phyloP scores from a whole-genome alignment of 305 asterid genomes.

The Solanum aculeatissimum region DNA sequence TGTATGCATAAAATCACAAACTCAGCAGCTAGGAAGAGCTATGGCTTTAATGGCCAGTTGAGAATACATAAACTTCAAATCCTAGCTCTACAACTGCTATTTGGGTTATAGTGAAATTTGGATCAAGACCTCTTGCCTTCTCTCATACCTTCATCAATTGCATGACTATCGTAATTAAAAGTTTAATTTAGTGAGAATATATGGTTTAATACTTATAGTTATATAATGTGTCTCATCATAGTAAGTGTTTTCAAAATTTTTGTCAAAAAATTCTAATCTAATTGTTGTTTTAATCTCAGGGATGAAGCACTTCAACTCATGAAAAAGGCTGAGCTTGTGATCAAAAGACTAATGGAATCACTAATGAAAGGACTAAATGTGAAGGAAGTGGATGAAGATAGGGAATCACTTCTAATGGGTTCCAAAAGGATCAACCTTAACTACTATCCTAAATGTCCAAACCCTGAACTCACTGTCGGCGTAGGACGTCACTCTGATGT shows the following conservation, averaged over 20 bases:
- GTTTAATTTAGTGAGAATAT: not conserved
- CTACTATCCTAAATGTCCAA: slow-evolving; percentile 11
- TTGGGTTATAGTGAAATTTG: not conserved
- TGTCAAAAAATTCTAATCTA: not conserved
- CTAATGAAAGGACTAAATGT: slow-evolving; percentile 2
- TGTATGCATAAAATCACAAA: not conserved
- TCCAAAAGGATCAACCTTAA: slow-evolving; percentile 7
- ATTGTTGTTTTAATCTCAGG: not conserved
- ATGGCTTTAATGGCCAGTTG: not conserved
- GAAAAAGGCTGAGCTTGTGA: not conserved
- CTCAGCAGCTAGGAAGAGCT: not conserved
- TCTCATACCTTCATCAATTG: not conserved
- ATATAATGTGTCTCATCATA: not conserved
- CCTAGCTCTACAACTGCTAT: not conserved
- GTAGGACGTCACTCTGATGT: slow-evolving; percentile 9
- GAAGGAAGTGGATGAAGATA: not conserved
- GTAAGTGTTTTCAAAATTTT: not conserved
- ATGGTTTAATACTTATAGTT: not conserved
- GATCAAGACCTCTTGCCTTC: not conserved
- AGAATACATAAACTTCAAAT: not conserved
- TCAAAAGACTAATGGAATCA: not conserved
- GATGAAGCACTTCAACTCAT: slow-evolving; percentile 2
- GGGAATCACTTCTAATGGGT: slow-evolving; percentile 4
- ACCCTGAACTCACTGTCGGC: slow-evolving; percentile 10
- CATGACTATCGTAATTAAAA: not conserved